Evolutionary conservation across 2,329 filamentous ascomycete genomes (phyloP), one percentile per base, ranked within the genome.

Genomic region (Ophiostoma himal-ulmi): DNA sequence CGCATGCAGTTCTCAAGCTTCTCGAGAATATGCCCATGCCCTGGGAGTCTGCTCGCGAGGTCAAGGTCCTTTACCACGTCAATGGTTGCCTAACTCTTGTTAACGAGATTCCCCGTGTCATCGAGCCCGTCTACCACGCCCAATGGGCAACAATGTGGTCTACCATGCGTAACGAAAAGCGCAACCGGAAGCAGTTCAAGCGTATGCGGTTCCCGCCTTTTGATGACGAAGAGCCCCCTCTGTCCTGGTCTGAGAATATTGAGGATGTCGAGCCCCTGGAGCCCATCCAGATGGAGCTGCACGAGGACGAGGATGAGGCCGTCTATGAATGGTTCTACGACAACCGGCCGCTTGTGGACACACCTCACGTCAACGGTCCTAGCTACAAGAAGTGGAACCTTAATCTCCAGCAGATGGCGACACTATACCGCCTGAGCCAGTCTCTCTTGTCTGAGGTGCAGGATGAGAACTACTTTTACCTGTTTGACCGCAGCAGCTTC

Each of bases 121-220:
- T 99, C 76, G 95, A 98, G 78, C 95, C 95, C 0, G 92, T 99
- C 4, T 99, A 96, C 80, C 94, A 97, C 78, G 95, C 95, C 71
- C 95, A 99, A 79, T 99, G 95, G 95, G 95, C 95, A 14, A 96
- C 94, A 70, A 99, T 99, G 95, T 99, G 95, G 95, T 90, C 96
- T 36, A 93, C 91, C 64, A 99, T 99, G 95, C 89, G 95, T 76
- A 91, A 96, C 76, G 95, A 99, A 79, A 99, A 99, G 85, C 95
- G 93, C 77, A 95, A 99, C 77, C 85, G 95, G 80, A 85, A 94
- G 77, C 88, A 98, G 76, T 99, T 99, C 85, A 99, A 99, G 84
- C 89, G 95, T 74, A 99, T 99, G 95, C 89, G 96, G 75, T 99
- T 99, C 76, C 95, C 95, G 22, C 96, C 96, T 0, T 99, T 99